A percentile compares a stretch with the other conserved stretches of the same genome.
Evolutionary conservation across 208 protist species (phyloP).

Genomic region (Acanthamoeba healyi): DNA sequence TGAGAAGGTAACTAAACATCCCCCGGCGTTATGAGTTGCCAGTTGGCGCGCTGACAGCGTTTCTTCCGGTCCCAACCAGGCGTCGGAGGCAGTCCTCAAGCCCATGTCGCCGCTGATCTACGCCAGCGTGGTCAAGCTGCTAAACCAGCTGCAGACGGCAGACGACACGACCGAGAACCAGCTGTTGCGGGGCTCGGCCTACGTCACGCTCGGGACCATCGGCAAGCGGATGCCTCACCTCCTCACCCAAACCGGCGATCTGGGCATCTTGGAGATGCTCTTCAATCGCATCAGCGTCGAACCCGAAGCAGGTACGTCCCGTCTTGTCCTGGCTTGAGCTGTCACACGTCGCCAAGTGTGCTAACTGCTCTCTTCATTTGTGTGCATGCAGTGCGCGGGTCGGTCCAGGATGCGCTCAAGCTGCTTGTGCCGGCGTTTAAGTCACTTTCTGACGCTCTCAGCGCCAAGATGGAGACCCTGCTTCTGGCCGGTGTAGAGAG

Average conservation of each 20-base stretch:
- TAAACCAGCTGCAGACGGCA: slow-evolving; percentile 30
- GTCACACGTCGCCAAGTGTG: too few species aligned
- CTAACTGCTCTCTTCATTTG: too few species aligned
- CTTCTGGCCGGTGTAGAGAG: slow-evolving; percentile 13
- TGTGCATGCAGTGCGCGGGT: slow-evolving; percentile 24
- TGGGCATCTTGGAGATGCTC: slow-evolving; percentile 67
- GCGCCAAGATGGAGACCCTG: slow-evolving; percentile 24
- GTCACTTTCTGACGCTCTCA: background rate
- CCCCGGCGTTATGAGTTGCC: too few species aligned
- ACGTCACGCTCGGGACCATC: slow-evolving; percentile 56
- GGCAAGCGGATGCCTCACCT: slow-evolving; percentile 69
- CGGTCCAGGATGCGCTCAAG: slow-evolving; percentile 72
- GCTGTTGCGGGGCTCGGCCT: slow-evolving; percentile 47
- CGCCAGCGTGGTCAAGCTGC: slow-evolving; percentile 50
- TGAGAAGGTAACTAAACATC: slow-evolving; percentile 17
- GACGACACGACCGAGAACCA: slow-evolving; percentile 58
- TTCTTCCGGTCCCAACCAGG: background rate
- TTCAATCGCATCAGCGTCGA: slow-evolving; percentile 38
- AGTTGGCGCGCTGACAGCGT: background rate
- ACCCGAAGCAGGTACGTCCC: slow-evolving; percentile 24
- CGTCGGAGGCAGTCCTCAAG: slow-evolving; percentile 34
- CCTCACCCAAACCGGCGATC: slow-evolving; percentile 35
- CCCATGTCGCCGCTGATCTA: slow-evolving; percentile 71
- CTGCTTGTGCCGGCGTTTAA: slow-evolving; percentile 66
- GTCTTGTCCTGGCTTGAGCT: too few species aligned